Evolutionary conservation across 352 stramenopile species (phyloP), one percentile per base, ranked within the genome.

Genomic region (Globisporangium nunn): DNA sequence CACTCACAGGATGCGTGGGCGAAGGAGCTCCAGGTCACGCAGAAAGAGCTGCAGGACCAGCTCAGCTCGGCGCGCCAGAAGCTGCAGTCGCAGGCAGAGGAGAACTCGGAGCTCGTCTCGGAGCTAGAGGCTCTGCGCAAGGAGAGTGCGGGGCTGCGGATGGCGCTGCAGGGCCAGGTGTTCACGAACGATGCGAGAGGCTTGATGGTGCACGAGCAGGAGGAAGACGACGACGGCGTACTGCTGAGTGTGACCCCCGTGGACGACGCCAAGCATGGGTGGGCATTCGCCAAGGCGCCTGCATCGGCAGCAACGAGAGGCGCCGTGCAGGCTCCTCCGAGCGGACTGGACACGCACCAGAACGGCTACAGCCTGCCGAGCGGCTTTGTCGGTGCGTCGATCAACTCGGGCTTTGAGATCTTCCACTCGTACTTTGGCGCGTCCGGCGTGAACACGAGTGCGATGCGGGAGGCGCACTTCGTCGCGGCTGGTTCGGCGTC

Each of bases 371-470:
- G 45, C 18, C 49, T 64, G 23, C 51, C 62, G 17, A 68, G 67
- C 4, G 63, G 62, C 46, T 90, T 85, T 50, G 55, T 89, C 3
- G 72, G 64, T 1, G 81, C 64, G 6, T 78, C 70, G 0, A 91
- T 93, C 50, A 88, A 65, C 49, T 61, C 79, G 23, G 75, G 81
- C 40, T 92, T 91, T 63, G 75, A 93, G 67, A 78, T 93, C 43
- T 35, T 93, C 28, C 67, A 85, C 30, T 80, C 81, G 33, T 91
- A 93, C 53, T 93, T 93, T 61, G 80, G 88, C 52, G 58, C 71
- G 12, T 35, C 40, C 14, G 44, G 10, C 18, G 8, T n/a, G 30
- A 53, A 14, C 14, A 28, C 18, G n/a, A 62, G 30, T n/a, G 30
- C 18, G 30, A 18, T 15, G 23, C 44, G 18, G 44, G 23, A 29